Evolutionary conservation across 108 stramenopile genomes (phyloP), one percentile per base, ranked within the genome.

Genomic region (Conticribra weissflogii): DNA sequence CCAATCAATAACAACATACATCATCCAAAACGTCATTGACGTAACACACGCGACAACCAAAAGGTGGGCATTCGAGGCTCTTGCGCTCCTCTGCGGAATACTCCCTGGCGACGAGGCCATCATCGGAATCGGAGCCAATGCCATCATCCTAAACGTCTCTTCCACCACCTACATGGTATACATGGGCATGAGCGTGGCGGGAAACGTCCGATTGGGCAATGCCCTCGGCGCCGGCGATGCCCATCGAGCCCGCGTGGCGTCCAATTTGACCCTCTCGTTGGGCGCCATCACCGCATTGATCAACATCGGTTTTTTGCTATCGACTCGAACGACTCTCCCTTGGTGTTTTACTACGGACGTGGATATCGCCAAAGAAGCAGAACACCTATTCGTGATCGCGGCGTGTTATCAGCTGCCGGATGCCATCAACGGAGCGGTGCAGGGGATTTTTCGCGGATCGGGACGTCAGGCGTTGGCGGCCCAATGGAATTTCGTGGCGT

Each of bases 191-290:
- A 18, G 41, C 14, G 73, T 81, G 9, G 45, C 69, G 0, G 81
- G 76, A 4, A 81, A 77, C 44, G 63, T 77, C 16, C 54, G 81
- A 23, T 66, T 81, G 9, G 81, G 81, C 8, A 81, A 81, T 62
- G 81, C 81, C 3, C 25, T 81, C 0, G 81, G 81, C 12, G 75
- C 81, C 21, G 81, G 81, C 8, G 81, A 81, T 59, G 57, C 56
- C 3, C 63, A 51, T 36, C 50, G 81, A 36, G 81, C 81, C 21
- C 28, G 72, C 34, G 33, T 63, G 1, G 81, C 81, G 30, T 59
- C 75, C 1, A 34, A 51, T 31, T 56, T 74, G 12, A 34, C 76
- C 8, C 23, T 77, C 7, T 60, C 33, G 18, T n/a, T 53, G 14
- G 65, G 71, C 3, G 44, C 44, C 14, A 14, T 63, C 0, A 25